Evolutionary conservation across 1,284 basidiomycete genomes (phyloP).

Genomic region (Coniophora puteana): DNA sequence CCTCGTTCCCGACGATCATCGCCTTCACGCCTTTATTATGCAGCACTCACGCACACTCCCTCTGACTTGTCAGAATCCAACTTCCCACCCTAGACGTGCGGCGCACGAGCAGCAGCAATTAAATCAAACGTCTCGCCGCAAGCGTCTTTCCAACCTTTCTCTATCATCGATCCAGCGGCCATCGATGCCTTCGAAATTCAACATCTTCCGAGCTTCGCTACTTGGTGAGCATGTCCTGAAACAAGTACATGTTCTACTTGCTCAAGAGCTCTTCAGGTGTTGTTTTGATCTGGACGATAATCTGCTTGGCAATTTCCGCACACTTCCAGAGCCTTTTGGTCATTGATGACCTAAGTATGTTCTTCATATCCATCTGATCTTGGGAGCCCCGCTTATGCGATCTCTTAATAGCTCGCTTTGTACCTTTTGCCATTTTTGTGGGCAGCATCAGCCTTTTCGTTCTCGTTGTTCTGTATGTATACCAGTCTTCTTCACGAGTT

Average conservation of each 20-base stretch:
- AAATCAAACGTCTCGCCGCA: constrained; percentile 38
- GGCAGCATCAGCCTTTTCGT: constrained; percentile 65
- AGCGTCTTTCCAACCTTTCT: constrained; percentile 26
- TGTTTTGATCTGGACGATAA: constrained; percentile 66
- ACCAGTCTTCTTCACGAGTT: not conserved
- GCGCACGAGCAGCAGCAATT: too few relatives aligned
- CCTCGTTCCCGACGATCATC: constrained; percentile 24
- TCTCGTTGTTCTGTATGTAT: constrained; percentile 57
- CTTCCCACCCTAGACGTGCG: too few relatives aligned
- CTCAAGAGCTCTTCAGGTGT: constrained; percentile 46
- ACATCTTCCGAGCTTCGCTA: constrained; percentile 56
- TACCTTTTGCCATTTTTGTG: constrained; percentile 79
- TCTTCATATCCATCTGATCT: not conserved
- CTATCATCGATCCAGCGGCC: constrained; percentile 20
- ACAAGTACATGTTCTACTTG: too few relatives aligned
- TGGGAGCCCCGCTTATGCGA: constrained; percentile 4
- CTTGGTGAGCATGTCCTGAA: constrained; percentile 50
- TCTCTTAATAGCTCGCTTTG: constrained; percentile 62
- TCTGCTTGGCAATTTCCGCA: constrained; percentile 71
- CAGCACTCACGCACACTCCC: constrained; percentile 18
- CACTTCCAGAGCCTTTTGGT: constrained; percentile 68
- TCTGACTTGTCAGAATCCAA: constrained; percentile 15
- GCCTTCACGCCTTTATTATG: constrained; percentile 31
- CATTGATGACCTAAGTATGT: constrained; percentile 75
- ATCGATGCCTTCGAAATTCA: constrained; percentile 54